A percentile compares a stretch with the other conserved stretches of the same genome.
These are phyloP conservation scores for Xylaria sp. DNA, from an alignment of 2,329 filamentous ascomycete species.

Conservation along the genomic window DNA sequence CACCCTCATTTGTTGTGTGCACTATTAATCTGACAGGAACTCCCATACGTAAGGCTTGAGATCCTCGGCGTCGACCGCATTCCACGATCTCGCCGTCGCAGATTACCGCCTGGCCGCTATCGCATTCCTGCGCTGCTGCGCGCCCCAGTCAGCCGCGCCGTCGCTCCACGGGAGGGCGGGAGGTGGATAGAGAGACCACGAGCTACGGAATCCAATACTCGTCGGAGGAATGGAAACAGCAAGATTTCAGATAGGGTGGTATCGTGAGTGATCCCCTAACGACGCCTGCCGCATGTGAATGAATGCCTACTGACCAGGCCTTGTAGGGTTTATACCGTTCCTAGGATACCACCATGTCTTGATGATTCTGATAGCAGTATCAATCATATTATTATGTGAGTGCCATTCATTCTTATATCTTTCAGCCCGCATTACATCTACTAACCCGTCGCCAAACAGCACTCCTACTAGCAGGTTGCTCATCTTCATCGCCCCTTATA, in stretches of 20 bases:
- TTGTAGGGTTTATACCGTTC: slow-evolving; percentile 72
- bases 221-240: slow-evolving; percentile 42
- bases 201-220: slow-evolving; percentile 39
- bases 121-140: slow-evolving; percentile 44
- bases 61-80: slow-evolving; percentile 34
- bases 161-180: slow-evolving; percentile 50
- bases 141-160: slow-evolving; percentile 43
- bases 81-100: slow-evolving; percentile 32
- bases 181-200: slow-evolving; percentile 43
- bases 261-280: slow-evolving; percentile 45
- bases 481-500: slow-evolving; percentile 93
- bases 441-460: slow-evolving; percentile 63
- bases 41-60: slow-evolving; percentile 33
- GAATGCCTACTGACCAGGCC: slow-evolving; percentile 11
- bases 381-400: slow-evolving; percentile 95
- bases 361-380: slow-evolving; percentile 94
- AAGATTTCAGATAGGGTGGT: slow-evolving; percentile 50
- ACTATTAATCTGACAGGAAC: slow-evolving; percentile 46
- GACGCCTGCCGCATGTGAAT: not conserved
- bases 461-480: slow-evolving; percentile 92
- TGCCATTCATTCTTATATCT: slow-evolving; percentile 40
- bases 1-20: slow-evolving; percentile 34
- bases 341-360: slow-evolving; percentile 85
- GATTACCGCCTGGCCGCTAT: slow-evolving; percentile 20
- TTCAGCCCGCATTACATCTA: not conserved